Conservation (phyloP, 306 rosid genomes). For the Quercus bicolor region DNA sequence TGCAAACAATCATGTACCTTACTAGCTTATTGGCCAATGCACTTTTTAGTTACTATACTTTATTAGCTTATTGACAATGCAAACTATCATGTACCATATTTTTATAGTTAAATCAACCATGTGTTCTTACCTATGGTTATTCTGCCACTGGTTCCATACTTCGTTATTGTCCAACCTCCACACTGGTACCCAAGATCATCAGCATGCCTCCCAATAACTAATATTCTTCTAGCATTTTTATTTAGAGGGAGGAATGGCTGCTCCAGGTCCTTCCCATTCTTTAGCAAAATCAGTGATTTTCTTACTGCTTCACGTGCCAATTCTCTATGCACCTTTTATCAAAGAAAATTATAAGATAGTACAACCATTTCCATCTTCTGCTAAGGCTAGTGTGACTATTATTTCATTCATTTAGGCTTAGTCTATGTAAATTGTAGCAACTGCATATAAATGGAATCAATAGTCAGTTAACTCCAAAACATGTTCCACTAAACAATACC, state of each 20-base stretch:
- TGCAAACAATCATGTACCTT: too few species aligned
- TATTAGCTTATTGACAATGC: not conserved
- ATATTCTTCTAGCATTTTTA: conserved; percentile 59
- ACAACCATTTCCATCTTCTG: not conserved
- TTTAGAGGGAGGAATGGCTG: conserved; percentile 73
- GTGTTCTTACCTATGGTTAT: conserved; percentile 57
- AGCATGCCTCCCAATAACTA: conserved; percentile 71
- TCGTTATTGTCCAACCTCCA: conserved; percentile 80
- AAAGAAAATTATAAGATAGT: conserved; percentile 4
- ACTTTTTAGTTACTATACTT: too few species aligned
- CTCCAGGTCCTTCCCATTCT: conserved; percentile 58
- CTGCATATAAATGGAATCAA: too few species aligned
- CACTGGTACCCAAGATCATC: conserved; percentile 83
- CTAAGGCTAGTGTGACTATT: too few species aligned
- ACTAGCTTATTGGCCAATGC: too few species aligned
- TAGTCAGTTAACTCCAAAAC: not conserved
- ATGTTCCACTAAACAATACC: conserved; percentile 33
- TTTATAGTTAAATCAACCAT: not conserved
- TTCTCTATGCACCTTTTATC: conserved; percentile 61
- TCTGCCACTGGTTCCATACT: conserved; percentile 62
- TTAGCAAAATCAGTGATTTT: conserved; percentile 78
- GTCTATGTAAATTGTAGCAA: too few species aligned
- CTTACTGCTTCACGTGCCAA: conserved; percentile 78
- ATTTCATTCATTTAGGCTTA: too few species aligned
- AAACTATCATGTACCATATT: too few species aligned